Conservation (phyloP, 306 rosid genomes). For the Rosa persica region DNA sequence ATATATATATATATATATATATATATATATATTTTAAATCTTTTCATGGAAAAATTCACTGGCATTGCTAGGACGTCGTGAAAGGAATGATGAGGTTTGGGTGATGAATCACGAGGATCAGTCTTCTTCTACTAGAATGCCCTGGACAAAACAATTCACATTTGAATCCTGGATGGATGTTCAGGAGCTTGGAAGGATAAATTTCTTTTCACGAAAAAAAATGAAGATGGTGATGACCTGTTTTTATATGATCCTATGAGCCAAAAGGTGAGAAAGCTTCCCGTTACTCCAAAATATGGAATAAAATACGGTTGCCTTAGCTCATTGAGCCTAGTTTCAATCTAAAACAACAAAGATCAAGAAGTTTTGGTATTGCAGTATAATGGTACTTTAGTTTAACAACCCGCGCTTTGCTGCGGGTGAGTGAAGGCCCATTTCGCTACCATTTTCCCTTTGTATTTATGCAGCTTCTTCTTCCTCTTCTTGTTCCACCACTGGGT, state of each 20-base stretch:
- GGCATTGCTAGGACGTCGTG: not conserved
- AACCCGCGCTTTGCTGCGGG: too few relatives aligned
- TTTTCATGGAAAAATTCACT: not conserved
- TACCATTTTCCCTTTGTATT: too few relatives aligned
- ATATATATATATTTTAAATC: not conserved
- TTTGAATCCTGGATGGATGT: not conserved
- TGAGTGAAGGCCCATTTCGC: too few relatives aligned
- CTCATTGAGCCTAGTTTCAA: not conserved
- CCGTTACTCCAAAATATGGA: not conserved
- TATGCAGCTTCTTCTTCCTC: too few relatives aligned
- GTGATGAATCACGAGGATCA: not conserved
- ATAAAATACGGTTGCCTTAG: not conserved
- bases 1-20: too few relatives aligned
- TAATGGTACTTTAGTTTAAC: too few relatives aligned
- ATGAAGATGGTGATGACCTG: not conserved
- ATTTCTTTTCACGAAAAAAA: not conserved
- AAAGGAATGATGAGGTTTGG: not conserved
- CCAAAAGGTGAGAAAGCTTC: not conserved
- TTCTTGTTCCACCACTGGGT: too few relatives aligned
- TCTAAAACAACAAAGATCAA: not conserved
- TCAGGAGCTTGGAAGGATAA: not conserved
- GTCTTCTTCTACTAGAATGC: not conserved
- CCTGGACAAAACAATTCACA: not conserved
- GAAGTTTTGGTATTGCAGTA: not conserved
- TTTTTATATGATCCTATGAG: not conserved